Conservation (phyloP, 148 eudicot genomes). For the Chenopodium formosanum region DNA sequence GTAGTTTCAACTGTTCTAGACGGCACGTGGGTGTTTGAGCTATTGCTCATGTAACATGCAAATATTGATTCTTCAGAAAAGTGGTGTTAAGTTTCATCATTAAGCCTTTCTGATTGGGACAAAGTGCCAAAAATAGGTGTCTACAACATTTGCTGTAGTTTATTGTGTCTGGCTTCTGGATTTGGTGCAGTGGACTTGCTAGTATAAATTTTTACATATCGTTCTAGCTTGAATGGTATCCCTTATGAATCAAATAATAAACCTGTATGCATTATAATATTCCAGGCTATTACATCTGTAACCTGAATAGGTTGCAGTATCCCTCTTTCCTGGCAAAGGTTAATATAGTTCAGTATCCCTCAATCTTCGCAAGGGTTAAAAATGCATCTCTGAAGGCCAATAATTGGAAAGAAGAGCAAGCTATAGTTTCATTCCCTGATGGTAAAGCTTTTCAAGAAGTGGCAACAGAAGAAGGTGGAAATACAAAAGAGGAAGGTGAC, state of each 20-base stretch:
- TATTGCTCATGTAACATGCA: no score
- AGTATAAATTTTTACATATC: background rate
- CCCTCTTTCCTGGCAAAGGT: constrained; percentile 34
- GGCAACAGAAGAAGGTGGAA: constrained; percentile 21
- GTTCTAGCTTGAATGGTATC: background rate
- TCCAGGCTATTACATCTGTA: constrained; percentile 35
- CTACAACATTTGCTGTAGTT: background rate
- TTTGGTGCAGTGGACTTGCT: background rate
- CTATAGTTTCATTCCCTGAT: constrained; percentile 27
- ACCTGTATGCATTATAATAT: background rate
- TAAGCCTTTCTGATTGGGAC: background rate
- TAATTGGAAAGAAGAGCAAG: constrained; percentile 34
- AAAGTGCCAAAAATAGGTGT: background rate
- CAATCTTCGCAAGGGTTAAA: constrained; percentile 31
- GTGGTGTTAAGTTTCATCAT: no score
- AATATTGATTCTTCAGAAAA: no score
- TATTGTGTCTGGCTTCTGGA: constrained; percentile 3
- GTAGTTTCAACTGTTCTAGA: no score
- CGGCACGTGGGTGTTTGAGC: no score
- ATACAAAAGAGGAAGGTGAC: constrained; percentile 24
- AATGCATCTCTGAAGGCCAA: constrained; percentile 36
- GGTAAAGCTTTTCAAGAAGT: constrained; percentile 21
- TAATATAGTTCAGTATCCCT: constrained; percentile 19
- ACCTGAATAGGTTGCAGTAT: constrained; percentile 29
- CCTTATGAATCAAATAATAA: background rate